Conservation (phyloP, 305 asterid species). For the Fraxinus albicans region DNA sequence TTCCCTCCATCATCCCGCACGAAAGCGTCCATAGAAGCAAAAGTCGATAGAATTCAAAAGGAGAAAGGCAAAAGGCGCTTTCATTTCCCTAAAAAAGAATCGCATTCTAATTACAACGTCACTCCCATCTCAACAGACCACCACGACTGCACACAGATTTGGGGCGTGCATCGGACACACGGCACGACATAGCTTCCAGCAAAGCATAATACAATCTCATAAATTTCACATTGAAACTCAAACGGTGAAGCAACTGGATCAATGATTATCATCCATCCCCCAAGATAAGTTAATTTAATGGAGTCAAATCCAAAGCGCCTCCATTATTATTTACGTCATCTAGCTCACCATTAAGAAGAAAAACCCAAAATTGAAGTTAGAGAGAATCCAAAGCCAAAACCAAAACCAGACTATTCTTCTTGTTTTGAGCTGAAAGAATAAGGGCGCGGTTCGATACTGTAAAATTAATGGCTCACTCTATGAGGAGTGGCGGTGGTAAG, state of each 20-base stretch:
- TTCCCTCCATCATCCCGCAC: background rate
- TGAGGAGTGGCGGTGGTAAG: constrained; percentile 43
- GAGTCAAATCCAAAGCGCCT: constrained; percentile 12
- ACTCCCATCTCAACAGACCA: background rate
- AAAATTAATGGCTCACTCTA: constrained; percentile 53
- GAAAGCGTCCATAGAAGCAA: background rate
- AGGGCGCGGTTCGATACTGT: constrained; percentile 10
- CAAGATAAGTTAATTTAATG: constrained; percentile 5
- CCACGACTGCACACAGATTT: background rate
- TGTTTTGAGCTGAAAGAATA: constrained; percentile 19
- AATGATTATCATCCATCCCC: constrained; percentile 1
- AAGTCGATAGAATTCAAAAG: background rate
- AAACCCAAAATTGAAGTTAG: constrained; percentile 6
- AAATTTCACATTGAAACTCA: constrained; percentile 8
- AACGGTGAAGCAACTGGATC: background rate
- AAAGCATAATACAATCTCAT: background rate
- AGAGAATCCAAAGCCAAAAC: constrained; percentile 18
- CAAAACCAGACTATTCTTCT: background rate
- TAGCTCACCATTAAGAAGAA: constrained; percentile 18
- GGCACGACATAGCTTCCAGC: background rate
- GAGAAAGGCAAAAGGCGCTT: background rate
- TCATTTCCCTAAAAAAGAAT: background rate
- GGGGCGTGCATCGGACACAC: background rate
- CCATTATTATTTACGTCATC: constrained; percentile 15
- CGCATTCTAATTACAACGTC: background rate